Evolutionary conservation across 805 yeast genomes (phyloP).

Genomic region (Tetrapisispora nanseiensis): DNA sequence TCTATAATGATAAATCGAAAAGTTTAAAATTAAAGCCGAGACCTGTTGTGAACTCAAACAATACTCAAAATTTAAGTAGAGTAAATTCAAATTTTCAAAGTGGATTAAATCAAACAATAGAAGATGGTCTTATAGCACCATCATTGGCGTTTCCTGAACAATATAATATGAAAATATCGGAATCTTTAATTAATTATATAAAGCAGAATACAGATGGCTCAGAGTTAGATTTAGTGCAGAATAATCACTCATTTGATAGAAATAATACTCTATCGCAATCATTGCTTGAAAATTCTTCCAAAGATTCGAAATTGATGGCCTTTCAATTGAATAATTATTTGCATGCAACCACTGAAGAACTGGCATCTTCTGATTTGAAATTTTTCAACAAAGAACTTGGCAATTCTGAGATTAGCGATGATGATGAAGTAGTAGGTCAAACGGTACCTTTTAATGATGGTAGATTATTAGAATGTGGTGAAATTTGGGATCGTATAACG

Average conservation of each 20-base stretch:
- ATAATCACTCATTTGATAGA: background rate
- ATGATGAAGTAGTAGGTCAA: conserved; percentile 23
- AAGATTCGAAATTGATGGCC: background rate
- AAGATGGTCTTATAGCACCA: conserved; percentile 19
- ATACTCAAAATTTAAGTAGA: background rate
- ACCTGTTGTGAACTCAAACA: background rate
- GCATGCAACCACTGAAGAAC: too few species aligned
- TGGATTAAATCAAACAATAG: too few species aligned
- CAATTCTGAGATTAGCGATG: conserved; percentile 24
- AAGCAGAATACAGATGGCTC: conserved; percentile 4
- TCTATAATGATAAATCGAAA: background rate
- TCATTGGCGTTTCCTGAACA: conserved; percentile 27
- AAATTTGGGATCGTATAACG: conserved; percentile 93
- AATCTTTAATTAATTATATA: background rate
- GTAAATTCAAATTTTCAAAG: too few species aligned
- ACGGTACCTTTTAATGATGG: conserved; percentile 64
- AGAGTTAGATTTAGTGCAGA: background rate
- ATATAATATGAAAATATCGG: background rate
- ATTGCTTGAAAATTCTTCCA: background rate
- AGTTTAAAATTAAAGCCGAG: background rate
- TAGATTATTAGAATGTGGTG: conserved; percentile 65
- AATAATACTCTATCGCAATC: too few species aligned
- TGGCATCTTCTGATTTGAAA: too few species aligned
- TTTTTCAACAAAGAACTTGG: too few species aligned
- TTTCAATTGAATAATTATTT: conserved; percentile 8